Evolutionary conservation across 2,329 filamentous ascomycete species (phyloP), one percentile per base, ranked within the genome.

Genomic region (Colletotrichum noveboracense): DNA sequence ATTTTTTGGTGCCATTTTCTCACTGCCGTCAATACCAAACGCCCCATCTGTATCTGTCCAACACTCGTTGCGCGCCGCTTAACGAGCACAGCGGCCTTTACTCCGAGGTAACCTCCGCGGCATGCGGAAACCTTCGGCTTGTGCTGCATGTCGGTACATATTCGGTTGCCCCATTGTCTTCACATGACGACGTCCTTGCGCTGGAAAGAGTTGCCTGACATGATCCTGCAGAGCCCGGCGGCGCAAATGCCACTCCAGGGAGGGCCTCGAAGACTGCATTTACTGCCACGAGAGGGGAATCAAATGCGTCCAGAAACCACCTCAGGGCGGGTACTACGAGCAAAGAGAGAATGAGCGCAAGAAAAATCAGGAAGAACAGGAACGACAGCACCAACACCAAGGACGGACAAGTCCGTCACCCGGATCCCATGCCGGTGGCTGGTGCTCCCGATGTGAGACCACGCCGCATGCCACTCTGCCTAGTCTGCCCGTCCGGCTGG

Each of bases 271-370:
- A 3, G 80, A 85, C 21, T 93, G 91, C 78, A 81, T 87, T 10
- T 86, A 91, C 61, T 93, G 91, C 79, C 79, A 81, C 1, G 86
- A 88, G 68, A 86, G 89, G 26, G 81, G 83, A 2, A 80, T 91
- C 3, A 66, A 79, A 1, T 93, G 91, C 81, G 79, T 84, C 10
- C 92, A 91, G 36, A 56, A 62, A 66, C 74, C 76, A 4, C 76
- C 76, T 1, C 66, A 74, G 7, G 76, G 76, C 38, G 76, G 76
- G 9, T 77, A 77, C 38, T 76, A 77, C 43, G 76, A 77, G 60
- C 70, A 76, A 66, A 66, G 74, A 34, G 76, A 76, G 60, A 74
- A 74, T 10, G 67, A 65, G 28, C 76, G 76, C 32, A 74, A 26
- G 28, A 43, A 74, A 30, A 64, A 70, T 6, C 62, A 60, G 12